phyloP scores from a whole-genome alignment of 192 early-diverging fungal species.

The Entophlyctis luteolus region DNA sequence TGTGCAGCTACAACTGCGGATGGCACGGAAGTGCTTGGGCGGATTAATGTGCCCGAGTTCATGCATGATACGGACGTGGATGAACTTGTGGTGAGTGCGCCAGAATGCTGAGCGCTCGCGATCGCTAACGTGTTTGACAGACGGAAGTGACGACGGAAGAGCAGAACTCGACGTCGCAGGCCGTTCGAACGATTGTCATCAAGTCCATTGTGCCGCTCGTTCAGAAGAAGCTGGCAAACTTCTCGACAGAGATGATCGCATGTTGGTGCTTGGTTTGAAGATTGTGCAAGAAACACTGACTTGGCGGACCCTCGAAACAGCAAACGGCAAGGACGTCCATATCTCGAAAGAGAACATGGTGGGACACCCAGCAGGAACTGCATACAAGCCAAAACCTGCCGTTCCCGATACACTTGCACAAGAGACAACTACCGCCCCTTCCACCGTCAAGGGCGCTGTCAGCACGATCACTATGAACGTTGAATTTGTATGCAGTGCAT shows the following conservation, averaged over 20 bases:
- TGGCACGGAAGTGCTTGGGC: slow-evolving; percentile 65
- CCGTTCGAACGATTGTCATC: slow-evolving; percentile 67
- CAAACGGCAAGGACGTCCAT: slow-evolving; percentile 77
- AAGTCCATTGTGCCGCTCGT: slow-evolving; percentile 61
- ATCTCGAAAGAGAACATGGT: slow-evolving; percentile 63
- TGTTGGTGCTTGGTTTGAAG: slow-evolving; percentile 31
- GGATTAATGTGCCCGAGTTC: slow-evolving; percentile 81
- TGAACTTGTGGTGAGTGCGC: slow-evolving; percentile 67
- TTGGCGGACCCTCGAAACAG: slow-evolving; percentile 30
- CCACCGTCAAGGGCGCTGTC: slow-evolving; percentile 31
- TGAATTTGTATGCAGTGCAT: slow-evolving; percentile 79
- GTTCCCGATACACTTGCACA: slow-evolving; percentile 20
- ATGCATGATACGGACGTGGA: slow-evolving; percentile 82
- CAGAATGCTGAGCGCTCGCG: neutral
- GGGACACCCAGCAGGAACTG: slow-evolving; percentile 45
- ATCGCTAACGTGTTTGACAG: slow-evolving; percentile 31
- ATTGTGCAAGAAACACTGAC: no score
- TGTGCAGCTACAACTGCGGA: slow-evolving; percentile 31
- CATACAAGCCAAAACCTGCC: slow-evolving; percentile 53
- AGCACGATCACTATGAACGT: slow-evolving; percentile 65
- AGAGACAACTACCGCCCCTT: neutral
- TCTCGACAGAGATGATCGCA: slow-evolving; percentile 69
- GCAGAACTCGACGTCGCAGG: slow-evolving; percentile 46
- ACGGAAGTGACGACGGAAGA: slow-evolving; percentile 65
- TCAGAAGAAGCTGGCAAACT: slow-evolving; percentile 54